Conservation (phyloP, 169 alveolate genomes). For the Plasmodium gaboni region DNA sequence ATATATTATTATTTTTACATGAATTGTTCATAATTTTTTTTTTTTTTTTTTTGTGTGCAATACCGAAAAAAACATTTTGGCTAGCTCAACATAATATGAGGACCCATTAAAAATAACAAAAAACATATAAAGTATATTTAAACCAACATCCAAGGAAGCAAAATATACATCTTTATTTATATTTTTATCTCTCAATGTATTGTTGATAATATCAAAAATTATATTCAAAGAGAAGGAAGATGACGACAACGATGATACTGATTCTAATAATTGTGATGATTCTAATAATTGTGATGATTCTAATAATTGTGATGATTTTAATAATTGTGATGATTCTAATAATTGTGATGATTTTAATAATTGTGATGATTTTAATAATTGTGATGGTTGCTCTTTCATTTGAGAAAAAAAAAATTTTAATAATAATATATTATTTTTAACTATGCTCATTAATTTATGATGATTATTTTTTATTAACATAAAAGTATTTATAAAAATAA, state of each 20-base stretch:
- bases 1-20: too few species aligned
- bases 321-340: too few species aligned
- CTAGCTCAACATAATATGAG: neutral
- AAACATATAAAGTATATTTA: conserved; percentile 2
- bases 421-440: conserved; percentile 1
- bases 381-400: neutral
- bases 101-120: neutral
- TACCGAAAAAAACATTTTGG: neutral
- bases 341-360: too few species aligned
- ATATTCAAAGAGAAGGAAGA: neutral
- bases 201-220: neutral
- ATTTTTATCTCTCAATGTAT: neutral
- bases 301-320: too few species aligned
- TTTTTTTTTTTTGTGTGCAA: neutral
- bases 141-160: neutral
- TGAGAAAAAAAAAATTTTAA: conserved; percentile 2
- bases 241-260: too few species aligned
- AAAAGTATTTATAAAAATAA: neutral
- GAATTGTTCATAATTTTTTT: too few species aligned
- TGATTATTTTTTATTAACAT: neutral
- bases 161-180: neutral
- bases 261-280: too few species aligned
- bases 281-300: too few species aligned
- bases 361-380: too few species aligned
- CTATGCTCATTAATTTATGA: neutral